Base-by-base conservation (phyloP, 441 rosid genomes). In the Bocquillonia castaneifolia region DNA sequence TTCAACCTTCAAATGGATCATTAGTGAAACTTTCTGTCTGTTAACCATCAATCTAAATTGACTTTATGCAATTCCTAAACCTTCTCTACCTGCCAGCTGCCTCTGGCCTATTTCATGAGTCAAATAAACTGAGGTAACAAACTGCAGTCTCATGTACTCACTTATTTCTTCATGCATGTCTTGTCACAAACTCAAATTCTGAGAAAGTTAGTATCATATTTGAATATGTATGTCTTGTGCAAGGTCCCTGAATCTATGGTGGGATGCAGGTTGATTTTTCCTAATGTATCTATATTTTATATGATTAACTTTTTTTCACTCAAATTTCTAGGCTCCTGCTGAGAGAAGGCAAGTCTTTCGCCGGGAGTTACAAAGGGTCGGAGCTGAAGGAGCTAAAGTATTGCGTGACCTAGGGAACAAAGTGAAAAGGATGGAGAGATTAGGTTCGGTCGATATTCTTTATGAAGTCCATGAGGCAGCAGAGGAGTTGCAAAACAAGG, bases 381-480 rank as follows among this genome's bases (percentile, higher is more conserved):
- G 99, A 34, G 78, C 75, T 48, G 96, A 83, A 78, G 99, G 99
- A 57, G 91, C 96, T 47, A 89, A 88, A 72, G 83, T 88, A 45
- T 66, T 93, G 63, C 89, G 83, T 22, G 81, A 80, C 67, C 87
- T 93, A 32, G 97, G 93, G 48, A 83, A 80, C 76, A 93, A 90
- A 61, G 84, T 93, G 4, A 88, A 83, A 62, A 88, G 70, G 74
- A 88, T 93, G 97, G 99, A 93, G 74, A 91, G 80, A 72, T 72
- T 93, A 59, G 84, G 73, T 76, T 37, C 84, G 29, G 81, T 18
- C 36, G 84, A 88, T 76, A 59, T 88, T 64, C 88, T 93, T 15
- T 68, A 70, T 0, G 85, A 85, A 39, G 88, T 91, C n/a, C 95
- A 87, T 22, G 80, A 81, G 47, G 97, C 99, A 60, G 97, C 91